Evolutionary conservation across 257 asterid genomes (phyloP), one percentile per base, ranked within the genome.

Genomic region (Solanum arcanum): DNA sequence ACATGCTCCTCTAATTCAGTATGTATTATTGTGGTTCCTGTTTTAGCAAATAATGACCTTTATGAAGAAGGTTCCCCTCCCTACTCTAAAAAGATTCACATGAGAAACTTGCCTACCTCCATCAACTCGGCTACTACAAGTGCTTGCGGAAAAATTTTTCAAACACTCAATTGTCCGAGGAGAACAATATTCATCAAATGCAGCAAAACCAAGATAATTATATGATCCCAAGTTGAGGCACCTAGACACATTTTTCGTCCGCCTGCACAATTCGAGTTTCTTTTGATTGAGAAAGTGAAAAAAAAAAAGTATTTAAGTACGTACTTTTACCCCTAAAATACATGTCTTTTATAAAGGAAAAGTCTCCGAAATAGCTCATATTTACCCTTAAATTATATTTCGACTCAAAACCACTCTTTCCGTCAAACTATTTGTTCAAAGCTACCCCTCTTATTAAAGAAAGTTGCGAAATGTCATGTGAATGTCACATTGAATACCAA

Each of bases 121-220:
- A 90, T 95, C 99, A 86, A 92, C 95, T 85, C 99, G 96, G 86
- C 95, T 9, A 92, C 99, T 95, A 72, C 99, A 97, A 86, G 99
- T 96, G 95, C 98, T 96, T n/a, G 97, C 91, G 15, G 93, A 92
- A 86, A 91, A 96, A 66, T 85, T 91, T 90, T 94, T 97, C 92
- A 97, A 92, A 87, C 98, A 89, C 85, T 97, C 37, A n/a, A 41
- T 42, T 42, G 29, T 6, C 12, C 13, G 83, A 76, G 35, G 59
- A n/a, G 83, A 23, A 76, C 60, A 41, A 41, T 76, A 76, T 76
- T 76, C 59, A 76, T 76, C 83, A 6, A 16, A 41, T 76, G 59
- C 83, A 76, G 4, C 83, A 23, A 42, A 76, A 76, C 60, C 83
- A n/a, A 41, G 35, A 44, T 76, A 76, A 76, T 76, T 75, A 75